Evolutionary conservation across 2,329 filamentous ascomycete species (phyloP).

Genomic region (Stagonosporopsis cucurbitacearum): DNA sequence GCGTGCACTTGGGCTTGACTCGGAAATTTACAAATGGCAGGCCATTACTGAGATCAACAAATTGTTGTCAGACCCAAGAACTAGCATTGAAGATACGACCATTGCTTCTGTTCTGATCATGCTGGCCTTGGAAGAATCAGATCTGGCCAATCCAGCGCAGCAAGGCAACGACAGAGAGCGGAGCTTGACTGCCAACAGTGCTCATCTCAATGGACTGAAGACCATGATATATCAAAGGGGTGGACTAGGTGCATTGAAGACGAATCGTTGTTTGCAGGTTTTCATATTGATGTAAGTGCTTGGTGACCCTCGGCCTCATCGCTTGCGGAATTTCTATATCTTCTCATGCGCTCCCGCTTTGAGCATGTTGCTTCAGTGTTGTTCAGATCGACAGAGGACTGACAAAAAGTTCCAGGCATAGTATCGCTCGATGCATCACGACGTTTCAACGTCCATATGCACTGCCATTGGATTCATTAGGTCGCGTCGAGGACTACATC

Average conservation of each 20-base stretch:
- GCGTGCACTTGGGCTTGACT: constrained; percentile 26
- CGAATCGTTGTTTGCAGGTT: constrained; percentile 40
- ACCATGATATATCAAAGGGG: constrained; percentile 46
- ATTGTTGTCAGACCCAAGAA: constrained; percentile 30
- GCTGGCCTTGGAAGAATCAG: constrained; percentile 41
- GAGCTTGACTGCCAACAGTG: constrained; percentile 28
- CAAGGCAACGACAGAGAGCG: constrained; percentile 25
- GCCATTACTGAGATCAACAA: constrained; percentile 40
- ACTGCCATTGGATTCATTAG: constrained; percentile 26
- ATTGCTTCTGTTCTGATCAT: constrained; percentile 44
- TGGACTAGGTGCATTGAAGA: constrained; percentile 34
- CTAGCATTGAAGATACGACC: constrained; percentile 37
- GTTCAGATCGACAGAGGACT: background rate
- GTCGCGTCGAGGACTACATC: constrained; percentile 33
- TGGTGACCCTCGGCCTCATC: background rate
- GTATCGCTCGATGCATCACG: constrained; percentile 39
- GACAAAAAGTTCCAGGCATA: constrained; percentile 33
- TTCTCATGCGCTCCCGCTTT: too few species aligned
- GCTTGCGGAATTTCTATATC: too few species aligned
- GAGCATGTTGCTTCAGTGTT: background rate
- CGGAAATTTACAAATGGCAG: constrained; percentile 36
- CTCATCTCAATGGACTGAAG: constrained; percentile 40
- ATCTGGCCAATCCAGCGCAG: constrained; percentile 28
- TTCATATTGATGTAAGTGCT: constrained; percentile 42
- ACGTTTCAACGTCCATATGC: constrained; percentile 42